Conservation (phyloP, 495 filamentous ascomycete species). For the Lindgomyces ingoldianus region DNA sequence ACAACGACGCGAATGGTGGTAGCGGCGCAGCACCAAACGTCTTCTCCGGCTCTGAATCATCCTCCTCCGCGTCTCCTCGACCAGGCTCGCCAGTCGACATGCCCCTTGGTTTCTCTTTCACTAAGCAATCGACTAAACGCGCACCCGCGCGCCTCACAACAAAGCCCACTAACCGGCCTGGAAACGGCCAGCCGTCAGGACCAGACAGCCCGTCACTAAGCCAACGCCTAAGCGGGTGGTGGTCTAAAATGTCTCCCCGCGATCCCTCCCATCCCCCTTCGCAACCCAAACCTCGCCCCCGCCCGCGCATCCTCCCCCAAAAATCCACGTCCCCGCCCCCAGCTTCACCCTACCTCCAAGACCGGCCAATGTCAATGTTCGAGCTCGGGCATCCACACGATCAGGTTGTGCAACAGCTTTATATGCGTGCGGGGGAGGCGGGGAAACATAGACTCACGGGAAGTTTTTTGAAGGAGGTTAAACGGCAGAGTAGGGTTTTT, state of each 20-base stretch:
- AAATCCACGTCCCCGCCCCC: background rate
- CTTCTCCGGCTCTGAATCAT: conserved; percentile 27
- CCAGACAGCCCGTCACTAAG: conserved; percentile 38
- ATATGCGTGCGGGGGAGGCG: background rate
- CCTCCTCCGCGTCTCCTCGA: conserved; percentile 8
- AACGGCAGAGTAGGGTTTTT: conserved; percentile 63
- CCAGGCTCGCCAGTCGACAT: conserved; percentile 24
- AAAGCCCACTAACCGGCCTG: background rate
- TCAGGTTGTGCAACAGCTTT: conserved; percentile 21
- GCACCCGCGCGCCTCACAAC: conserved; percentile 1
- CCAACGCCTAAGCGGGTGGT: conserved; percentile 40
- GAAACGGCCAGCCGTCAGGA: background rate
- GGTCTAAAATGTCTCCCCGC: conserved; percentile 16
- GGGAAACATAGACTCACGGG: conserved; percentile 32
- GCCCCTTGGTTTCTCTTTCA: conserved; percentile 31
- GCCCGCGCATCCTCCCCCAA: background rate
- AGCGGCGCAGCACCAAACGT: conserved; percentile 6
- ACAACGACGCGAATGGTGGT: background rate
- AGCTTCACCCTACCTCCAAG: background rate
- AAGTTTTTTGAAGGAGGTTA: conserved; percentile 61
- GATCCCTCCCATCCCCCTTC: background rate
- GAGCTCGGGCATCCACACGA: conserved; percentile 33
- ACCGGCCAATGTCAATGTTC: conserved; percentile 22
- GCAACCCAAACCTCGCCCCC: background rate
- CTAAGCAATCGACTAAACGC: background rate